Conservation (phyloP, 1,284 basidiomycete genomes). For the Laetiporus sulphureus region DNA sequence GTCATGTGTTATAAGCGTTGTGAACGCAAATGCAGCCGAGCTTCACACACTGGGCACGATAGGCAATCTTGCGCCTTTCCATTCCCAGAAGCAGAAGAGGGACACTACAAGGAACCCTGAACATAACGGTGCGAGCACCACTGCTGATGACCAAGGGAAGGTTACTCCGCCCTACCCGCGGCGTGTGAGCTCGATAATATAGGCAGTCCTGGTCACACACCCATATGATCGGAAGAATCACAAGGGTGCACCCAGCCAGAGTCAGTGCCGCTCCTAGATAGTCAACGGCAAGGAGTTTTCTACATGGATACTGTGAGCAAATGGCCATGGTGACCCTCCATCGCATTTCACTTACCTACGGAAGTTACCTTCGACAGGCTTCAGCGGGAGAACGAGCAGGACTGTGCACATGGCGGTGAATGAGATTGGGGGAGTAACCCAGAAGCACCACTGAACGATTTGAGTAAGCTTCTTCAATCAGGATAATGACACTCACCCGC, state of each 20-base stretch:
- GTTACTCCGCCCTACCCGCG: slow-evolving; percentile 54
- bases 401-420: slow-evolving; percentile 46
- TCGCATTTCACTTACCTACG: slow-evolving; percentile 28
- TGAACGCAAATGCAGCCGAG: not conserved
- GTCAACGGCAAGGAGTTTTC: slow-evolving; percentile 66
- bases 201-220: slow-evolving; percentile 29
- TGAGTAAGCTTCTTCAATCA: not conserved
- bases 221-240: slow-evolving; percentile 71
- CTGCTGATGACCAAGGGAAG: slow-evolving; percentile 60
- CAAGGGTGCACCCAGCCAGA: slow-evolving; percentile 52
- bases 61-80: slow-evolving; percentile 60
- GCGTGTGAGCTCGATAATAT: not conserved
- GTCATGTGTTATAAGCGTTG: not conserved
- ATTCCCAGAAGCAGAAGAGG: slow-evolving; percentile 69
- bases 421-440: slow-evolving; percentile 60
- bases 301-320: slow-evolving; percentile 12
- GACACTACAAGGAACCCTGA: slow-evolving; percentile 48
- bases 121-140: slow-evolving; percentile 56
- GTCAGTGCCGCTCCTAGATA: slow-evolving; percentile 57
- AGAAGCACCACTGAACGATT: slow-evolving; percentile 48
- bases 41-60: slow-evolving; percentile 54
- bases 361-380: slow-evolving; percentile 54
- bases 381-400: slow-evolving; percentile 57
- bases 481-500: slow-evolving; percentile 38
- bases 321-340: too few species aligned